These are phyloP conservation scores for Salvia hispanica DNA, from an alignment of 257 asterid genomes.

Conservation along the genomic window DNA sequence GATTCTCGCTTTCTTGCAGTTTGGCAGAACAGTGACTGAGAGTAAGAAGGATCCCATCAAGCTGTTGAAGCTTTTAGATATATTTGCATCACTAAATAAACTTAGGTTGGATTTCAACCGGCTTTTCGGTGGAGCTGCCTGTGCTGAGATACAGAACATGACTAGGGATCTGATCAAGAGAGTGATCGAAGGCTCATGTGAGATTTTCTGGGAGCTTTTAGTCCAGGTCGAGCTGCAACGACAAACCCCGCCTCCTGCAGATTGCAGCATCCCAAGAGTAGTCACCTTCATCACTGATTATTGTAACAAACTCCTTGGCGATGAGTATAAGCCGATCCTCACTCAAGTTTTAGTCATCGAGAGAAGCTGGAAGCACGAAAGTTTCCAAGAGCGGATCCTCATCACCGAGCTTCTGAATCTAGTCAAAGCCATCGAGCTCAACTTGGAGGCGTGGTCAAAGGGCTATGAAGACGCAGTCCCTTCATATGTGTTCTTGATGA, in stretches of 20 bases:
- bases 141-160: slow-evolving; percentile 75
- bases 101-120: slow-evolving; percentile 87
- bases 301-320: slow-evolving; percentile 81
- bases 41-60: slow-evolving; percentile 92
- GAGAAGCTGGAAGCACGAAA: slow-evolving; percentile 86
- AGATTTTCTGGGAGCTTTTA: slow-evolving; percentile 87
- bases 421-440: slow-evolving; percentile 68
- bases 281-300: slow-evolving; percentile 76
- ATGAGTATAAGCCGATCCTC: slow-evolving; percentile 72
- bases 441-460: slow-evolving; percentile 86
- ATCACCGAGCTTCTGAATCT: slow-evolving; percentile 60
- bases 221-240: slow-evolving; percentile 89
- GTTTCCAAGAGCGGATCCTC: slow-evolving; percentile 70
- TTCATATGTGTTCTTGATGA: slow-evolving; percentile 70
- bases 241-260: slow-evolving; percentile 74
- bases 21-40: slow-evolving; percentile 78
- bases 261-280: slow-evolving; percentile 82
- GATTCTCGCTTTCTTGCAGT: slow-evolving; percentile 75
- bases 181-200: slow-evolving; percentile 81
- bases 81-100: slow-evolving; percentile 80
- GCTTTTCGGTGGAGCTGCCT: slow-evolving; percentile 84
- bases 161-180: slow-evolving; percentile 85
- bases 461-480: slow-evolving; percentile 56
- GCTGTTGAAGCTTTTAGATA: slow-evolving; percentile 76
- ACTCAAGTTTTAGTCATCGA: slow-evolving; percentile 85